Percentiles rank a stretch among this genome's conserved stretches.
These are phyloP conservation scores for Ephemerocybe angulata DNA, from an alignment of 768 basidiomycete genomes.

Conservation along the genomic window DNA sequence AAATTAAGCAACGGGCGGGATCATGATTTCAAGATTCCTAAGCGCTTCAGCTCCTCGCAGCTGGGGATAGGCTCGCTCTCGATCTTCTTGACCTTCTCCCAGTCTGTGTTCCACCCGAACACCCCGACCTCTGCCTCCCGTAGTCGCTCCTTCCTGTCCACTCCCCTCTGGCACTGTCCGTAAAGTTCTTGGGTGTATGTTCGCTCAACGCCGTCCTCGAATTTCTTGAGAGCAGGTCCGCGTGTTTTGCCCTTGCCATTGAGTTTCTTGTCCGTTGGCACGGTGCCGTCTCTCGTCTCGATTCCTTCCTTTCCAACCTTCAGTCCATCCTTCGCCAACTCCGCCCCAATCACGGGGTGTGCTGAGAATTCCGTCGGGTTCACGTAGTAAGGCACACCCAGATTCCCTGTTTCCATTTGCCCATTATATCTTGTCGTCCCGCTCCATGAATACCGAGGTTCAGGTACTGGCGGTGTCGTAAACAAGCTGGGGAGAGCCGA, in stretches of 20 bases:
- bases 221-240: slow-evolving; percentile 49
- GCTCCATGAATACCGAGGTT: slow-evolving; percentile 76
- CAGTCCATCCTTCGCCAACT: slow-evolving; percentile 52
- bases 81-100: slow-evolving; percentile 80
- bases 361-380: slow-evolving; percentile 68
- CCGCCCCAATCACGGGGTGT: slow-evolving; percentile 75
- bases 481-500: slow-evolving; percentile 79
- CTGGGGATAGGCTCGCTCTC: slow-evolving; percentile 65
- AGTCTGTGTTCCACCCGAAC: slow-evolving; percentile 90
- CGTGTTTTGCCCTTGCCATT: slow-evolving; percentile 34
- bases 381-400: slow-evolving; percentile 82
- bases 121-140: slow-evolving; percentile 79
- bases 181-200: slow-evolving; percentile 70
- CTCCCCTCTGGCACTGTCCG: slow-evolving; percentile 63
- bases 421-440: slow-evolving; percentile 57
- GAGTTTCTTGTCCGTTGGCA: slow-evolving; percentile 16
- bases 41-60: slow-evolving; percentile 71
- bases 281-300: slow-evolving; percentile 16
- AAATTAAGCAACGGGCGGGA: slow-evolving; percentile 20
- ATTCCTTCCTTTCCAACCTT: slow-evolving; percentile 32
- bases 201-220: slow-evolving; percentile 77
- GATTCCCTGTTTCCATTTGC: slow-evolving; percentile 65
- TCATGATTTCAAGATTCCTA: slow-evolving; percentile 44
- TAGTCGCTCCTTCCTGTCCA: slow-evolving; percentile 62
- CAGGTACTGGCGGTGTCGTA: slow-evolving; percentile 59